Base-by-base conservation (phyloP, 371 early-diverging fungal species). In the Mortierella polycephala region DNA sequence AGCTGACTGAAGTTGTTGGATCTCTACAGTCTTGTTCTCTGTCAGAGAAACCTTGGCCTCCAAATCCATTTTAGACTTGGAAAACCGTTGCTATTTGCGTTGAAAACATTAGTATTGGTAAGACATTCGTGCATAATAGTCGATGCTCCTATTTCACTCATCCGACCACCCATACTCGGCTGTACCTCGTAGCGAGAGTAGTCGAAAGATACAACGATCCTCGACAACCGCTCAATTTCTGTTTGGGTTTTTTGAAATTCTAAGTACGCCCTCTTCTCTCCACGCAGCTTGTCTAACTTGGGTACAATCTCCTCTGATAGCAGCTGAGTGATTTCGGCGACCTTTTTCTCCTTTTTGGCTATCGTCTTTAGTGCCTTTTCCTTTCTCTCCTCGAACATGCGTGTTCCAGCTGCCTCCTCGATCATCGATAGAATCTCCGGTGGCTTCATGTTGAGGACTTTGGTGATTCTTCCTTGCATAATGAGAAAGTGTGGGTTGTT, bases 391-490 rank as follows among this genome's bases (percentile, higher is more conserved):
- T 99, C 99, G 82, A 96, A 99, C 97, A 97, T 96, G 62, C 94
- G 89, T 46, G 98, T 99, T 7, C 99, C 99, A 6, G 99, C 98
- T 0, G 99, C 98, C 82, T 99, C 99, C 81, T 99, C 99, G 23
- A 99, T 96, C 97, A 99, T 96, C 40, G 94, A 92, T 41, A 97
- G 83, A 30, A 99, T 93, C 75, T 99, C 98, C 6, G 90, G 88
- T 0, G 99, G 97, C 79, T 98, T 98, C 99, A 99, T 99, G 80
- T 98, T 99, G 30, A 99, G 88, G 5, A 99, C 96, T 75, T 99
- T 97, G 21, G 99, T 99, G 76, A 99, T 98, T 60, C 93, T 89
- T 46, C 99, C 99, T 85, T 99, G 99, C 98, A 99, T 98, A 75
- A 97, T 99, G 68, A 99, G 81, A 75, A 98, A 99, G 76, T 98